Conservation (phyloP, 208 protist genomes). For the Strigomonas oncopelti region DNA sequence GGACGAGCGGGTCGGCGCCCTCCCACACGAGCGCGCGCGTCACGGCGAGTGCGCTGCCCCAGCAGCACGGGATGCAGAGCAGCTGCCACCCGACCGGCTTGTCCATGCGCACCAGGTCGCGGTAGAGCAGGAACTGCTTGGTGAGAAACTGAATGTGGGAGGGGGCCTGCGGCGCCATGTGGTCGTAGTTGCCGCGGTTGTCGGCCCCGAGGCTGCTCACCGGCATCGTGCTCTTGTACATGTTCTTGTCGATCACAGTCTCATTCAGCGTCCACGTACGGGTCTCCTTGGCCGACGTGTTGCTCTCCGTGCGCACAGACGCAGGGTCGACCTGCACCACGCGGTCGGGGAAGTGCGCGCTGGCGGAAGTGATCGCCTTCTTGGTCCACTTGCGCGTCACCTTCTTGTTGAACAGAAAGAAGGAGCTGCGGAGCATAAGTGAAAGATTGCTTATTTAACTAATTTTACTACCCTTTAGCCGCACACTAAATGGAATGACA, state of each 20-base stretch:
- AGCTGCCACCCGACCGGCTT: slow-evolving; percentile 73
- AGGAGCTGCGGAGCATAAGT: slow-evolving; percentile 59
- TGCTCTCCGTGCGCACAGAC: slow-evolving; percentile 20
- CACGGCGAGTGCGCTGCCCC: slow-evolving; percentile 75
- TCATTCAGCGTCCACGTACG: slow-evolving; percentile 61
- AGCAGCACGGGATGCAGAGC: slow-evolving; percentile 74
- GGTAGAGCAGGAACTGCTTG: slow-evolving; percentile 43
- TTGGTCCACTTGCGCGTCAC: slow-evolving; percentile 76
- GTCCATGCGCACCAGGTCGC: slow-evolving; percentile 57
- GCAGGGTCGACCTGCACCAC: slow-evolving; percentile 55
- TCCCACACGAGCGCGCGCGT: slow-evolving; percentile 80
- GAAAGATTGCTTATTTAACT: no score
- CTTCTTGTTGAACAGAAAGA: slow-evolving; percentile 34
- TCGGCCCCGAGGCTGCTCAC: neutral
- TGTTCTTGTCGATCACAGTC: slow-evolving; percentile 1
- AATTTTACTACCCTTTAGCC: no score
- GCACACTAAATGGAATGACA: no score
- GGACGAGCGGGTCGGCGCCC: slow-evolving; percentile 71
- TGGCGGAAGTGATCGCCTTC: slow-evolving; percentile 28
- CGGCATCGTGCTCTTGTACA: neutral
- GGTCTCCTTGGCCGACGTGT: slow-evolving; percentile 59
- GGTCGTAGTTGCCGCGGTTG: neutral
- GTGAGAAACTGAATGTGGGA: slow-evolving; percentile 32
- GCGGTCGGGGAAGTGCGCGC: slow-evolving; percentile 71
- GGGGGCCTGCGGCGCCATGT: slow-evolving; percentile 23